Base-by-base conservation (phyloP, 371 early-diverging fungal species). In the Massospora cicadina region DNA sequence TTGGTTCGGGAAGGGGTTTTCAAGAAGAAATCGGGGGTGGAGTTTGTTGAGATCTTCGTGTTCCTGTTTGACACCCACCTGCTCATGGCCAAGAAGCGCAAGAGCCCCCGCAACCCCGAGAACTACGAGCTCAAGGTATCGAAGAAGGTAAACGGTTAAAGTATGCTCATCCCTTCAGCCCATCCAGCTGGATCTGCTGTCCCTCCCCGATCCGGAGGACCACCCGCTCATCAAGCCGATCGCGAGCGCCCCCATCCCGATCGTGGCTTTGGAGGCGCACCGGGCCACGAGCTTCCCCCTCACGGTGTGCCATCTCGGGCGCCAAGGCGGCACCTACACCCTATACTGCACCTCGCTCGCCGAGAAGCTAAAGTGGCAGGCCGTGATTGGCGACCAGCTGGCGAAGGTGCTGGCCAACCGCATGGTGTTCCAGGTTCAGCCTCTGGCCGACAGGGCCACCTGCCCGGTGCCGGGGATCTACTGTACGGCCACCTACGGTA, bases 21-120 rank as follows among this genome's bases (percentile, higher is more conserved):
- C 69, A 86, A 84, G 59, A 75, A 85, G 53, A 84, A 84, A 66
- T 75, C 84, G 5, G 70, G 82, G 55, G 70, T 84, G 0, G 86
- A 86, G 55, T 74, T 76, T 13, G 74, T 81, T 0, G 86, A 87
- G 26, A 67, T 93, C 17, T 76, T 77, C 55, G 82, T 92, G 23
- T 88, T 87, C 69, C 71, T 94, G 30, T 81, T 95, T 54, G 96
- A 95, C 68, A 89, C 93, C 70, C 80, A 79, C 64, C 71, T 95
- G 21, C 69, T 95, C 17, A 75, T 94, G 70, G 80, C 88, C 54
- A 88, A 86, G 69, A 74, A 76, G 43, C 78, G 80, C 75, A 73
- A 79, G 66, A 73, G 27, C 28, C 13, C 72, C 61, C 57, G 72
- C 69, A 66, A 82, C 64, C 71, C 72, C 60, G 78, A 85, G 71